These are phyloP conservation scores for Physcomitrium patens DNA, from an alignment of 225 moss, liverwort and hornwort genomes.

Conservation along the genomic window DNA sequence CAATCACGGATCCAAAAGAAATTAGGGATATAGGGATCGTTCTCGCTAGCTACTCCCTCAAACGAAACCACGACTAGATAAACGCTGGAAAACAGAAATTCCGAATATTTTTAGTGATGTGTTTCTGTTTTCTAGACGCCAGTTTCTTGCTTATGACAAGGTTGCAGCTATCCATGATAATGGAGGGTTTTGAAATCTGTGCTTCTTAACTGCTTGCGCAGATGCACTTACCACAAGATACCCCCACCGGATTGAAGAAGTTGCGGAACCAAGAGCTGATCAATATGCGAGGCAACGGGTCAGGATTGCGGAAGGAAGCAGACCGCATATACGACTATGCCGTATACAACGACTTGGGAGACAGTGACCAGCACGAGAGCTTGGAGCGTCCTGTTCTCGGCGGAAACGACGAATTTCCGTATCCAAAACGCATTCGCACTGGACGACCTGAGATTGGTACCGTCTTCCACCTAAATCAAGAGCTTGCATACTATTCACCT, in stretches of 20 bases:
- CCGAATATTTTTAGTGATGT: background rate
- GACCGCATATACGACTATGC: slow-evolving; percentile 84
- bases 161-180: background rate
- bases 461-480: slow-evolving; percentile 1
- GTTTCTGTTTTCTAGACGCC: background rate
- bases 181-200: background rate
- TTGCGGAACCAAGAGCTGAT: slow-evolving; percentile 63
- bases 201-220: slow-evolving; percentile 30
- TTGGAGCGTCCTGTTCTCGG: slow-evolving; percentile 64
- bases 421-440: slow-evolving; percentile 79
- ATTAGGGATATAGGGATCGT: background rate
- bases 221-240: slow-evolving; percentile 63
- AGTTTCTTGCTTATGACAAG: too few species aligned
- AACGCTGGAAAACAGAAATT: background rate
- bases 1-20: background rate
- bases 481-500: too few species aligned
- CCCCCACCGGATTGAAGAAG: slow-evolving; percentile 55
- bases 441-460: slow-evolving; percentile 62
- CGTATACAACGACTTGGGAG: slow-evolving; percentile 75
- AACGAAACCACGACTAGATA: background rate
- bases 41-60: background rate
- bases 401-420: slow-evolving; percentile 50
- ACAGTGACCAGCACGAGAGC: slow-evolving; percentile 53
- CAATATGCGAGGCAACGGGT: slow-evolving; percentile 64
- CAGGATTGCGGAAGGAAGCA: slow-evolving; percentile 60